A percentile compares a stretch with the other conserved stretches of the same genome.
Conservation (phyloP, 768 basidiomycete genomes). For the Tylopilus subfusipes region DNA sequence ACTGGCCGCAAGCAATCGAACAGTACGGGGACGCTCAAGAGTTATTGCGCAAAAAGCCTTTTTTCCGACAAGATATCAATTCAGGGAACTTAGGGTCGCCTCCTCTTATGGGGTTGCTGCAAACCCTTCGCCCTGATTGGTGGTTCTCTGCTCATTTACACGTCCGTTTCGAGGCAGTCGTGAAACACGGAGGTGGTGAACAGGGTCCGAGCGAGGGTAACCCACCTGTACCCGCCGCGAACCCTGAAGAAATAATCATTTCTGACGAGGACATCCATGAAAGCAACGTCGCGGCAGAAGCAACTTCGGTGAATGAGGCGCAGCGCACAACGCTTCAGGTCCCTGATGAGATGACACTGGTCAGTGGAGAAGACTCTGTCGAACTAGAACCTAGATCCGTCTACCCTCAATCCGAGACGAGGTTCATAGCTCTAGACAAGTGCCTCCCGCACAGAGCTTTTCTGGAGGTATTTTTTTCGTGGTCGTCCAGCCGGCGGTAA, state of each 20-base stretch:
- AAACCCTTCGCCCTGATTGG: constrained; percentile 69
- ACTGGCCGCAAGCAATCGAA: constrained; percentile 90
- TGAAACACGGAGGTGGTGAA: constrained; percentile 39
- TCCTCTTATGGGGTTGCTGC: constrained; percentile 75
- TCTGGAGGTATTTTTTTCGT: constrained; percentile 57
- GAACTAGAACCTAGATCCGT: constrained; percentile 33
- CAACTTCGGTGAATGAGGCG: constrained; percentile 34
- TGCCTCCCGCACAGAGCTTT: constrained; percentile 74
- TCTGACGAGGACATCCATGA: constrained; percentile 33
- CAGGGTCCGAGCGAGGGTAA: not conserved
- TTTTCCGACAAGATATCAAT: constrained; percentile 68
- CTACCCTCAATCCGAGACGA: constrained; percentile 43
- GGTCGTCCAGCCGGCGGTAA: not conserved
- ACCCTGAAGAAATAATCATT: constrained; percentile 41
- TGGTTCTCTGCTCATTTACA: constrained; percentile 96
- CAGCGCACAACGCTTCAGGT: constrained; percentile 31
- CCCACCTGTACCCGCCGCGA: constrained; percentile 6
- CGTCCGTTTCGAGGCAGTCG: constrained; percentile 74
- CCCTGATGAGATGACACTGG: constrained; percentile 51
- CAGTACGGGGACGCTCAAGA: constrained; percentile 65
- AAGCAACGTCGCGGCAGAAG: constrained; percentile 1
- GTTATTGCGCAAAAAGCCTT: constrained; percentile 73
- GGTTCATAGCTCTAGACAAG: constrained; percentile 89
- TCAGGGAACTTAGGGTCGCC: constrained; percentile 77
- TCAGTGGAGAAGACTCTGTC: constrained; percentile 45